Percentiles rank a stretch among this genome's conserved stretches.
phyloP scores from a whole-genome alignment of 345 rosid genomes.

The Gossypium rotundifolium region DNA sequence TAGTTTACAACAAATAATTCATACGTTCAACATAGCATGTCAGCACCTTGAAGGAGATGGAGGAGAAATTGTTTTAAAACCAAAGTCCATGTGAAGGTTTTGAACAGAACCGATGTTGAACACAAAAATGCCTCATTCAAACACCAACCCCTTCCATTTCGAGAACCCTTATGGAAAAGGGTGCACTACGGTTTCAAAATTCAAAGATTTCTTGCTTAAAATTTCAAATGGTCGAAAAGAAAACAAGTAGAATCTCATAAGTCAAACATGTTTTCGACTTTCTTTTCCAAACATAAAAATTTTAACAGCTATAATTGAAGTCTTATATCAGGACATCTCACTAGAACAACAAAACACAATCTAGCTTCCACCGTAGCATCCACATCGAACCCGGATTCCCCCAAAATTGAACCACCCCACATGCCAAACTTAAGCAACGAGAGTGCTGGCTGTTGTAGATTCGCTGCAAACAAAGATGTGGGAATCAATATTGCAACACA shows the following conservation, averaged over 20 bases:
- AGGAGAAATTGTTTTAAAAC: background rate
- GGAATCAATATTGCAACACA: background rate
- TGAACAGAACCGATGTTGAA: background rate
- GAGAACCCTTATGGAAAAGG: background rate
- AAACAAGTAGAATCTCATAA: background rate
- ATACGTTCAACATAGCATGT: no score
- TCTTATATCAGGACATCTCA: slow-evolving; percentile 3
- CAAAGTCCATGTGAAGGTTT: background rate
- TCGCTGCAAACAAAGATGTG: slow-evolving; percentile 29
- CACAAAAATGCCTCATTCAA: background rate
- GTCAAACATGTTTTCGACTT: background rate
- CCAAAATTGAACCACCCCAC: background rate
- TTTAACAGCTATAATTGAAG: background rate
- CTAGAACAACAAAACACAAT: background rate
- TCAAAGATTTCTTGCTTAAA: background rate
- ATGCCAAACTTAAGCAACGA: slow-evolving; percentile 33
- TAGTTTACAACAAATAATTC: no score
- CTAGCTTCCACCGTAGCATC: background rate
- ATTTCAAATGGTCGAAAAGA: background rate
- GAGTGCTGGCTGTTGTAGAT: slow-evolving; percentile 55
- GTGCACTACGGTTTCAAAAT: background rate
- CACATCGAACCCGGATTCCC: background rate
- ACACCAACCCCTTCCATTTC: background rate
- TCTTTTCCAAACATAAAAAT: background rate
- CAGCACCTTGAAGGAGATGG: no score